Evolutionary conservation across 2,329 filamentous ascomycete genomes (phyloP).

Genomic region (Aureobasidium sp.): DNA sequence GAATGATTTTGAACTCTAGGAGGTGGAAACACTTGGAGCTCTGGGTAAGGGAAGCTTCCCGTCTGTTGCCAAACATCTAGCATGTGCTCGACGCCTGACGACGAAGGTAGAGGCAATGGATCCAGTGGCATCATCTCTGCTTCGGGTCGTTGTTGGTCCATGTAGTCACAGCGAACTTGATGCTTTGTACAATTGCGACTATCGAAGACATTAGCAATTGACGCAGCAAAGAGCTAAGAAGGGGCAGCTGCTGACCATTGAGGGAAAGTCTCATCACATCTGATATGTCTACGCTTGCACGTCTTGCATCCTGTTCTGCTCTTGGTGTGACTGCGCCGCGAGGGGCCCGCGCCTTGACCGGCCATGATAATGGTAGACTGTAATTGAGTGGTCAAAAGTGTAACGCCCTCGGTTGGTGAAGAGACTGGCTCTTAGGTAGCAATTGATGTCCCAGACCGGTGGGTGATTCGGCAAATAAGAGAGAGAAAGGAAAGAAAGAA

Average conservation of each 20-base stretch:
- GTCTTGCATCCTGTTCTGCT: slow-evolving; percentile 97
- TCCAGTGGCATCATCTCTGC: slow-evolving; percentile 46
- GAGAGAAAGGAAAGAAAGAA: neutral
- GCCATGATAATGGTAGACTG: slow-evolving; percentile 54
- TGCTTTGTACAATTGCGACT: slow-evolving; percentile 99
- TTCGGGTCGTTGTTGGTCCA: slow-evolving; percentile 70
- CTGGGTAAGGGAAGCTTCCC: slow-evolving; percentile 77
- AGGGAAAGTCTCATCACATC: slow-evolving; percentile 95
- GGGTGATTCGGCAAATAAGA: neutral
- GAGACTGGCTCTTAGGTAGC: neutral
- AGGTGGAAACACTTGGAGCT: slow-evolving; percentile 67
- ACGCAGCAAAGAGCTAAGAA: slow-evolving; percentile 23
- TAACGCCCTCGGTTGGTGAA: neutral
- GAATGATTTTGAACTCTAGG: slow-evolving; percentile 67
- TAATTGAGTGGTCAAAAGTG: neutral
- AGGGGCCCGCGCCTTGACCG: slow-evolving; percentile 89
- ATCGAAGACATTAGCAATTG: slow-evolving; percentile 23
- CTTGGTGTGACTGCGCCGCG: slow-evolving; percentile 89
- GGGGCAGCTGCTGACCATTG: slow-evolving; percentile 64
- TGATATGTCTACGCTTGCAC: slow-evolving; percentile 94
- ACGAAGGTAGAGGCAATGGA: slow-evolving; percentile 68
- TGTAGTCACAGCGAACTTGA: slow-evolving; percentile 96
- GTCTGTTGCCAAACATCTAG: slow-evolving; percentile 79
- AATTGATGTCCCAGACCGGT: neutral
- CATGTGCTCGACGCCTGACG: slow-evolving; percentile 71